Percentiles rank a stretch among this genome's conserved stretches.
These are phyloP conservation scores for Fusarium sp. DNA, from an alignment of 2,329 filamentous ascomycete genomes.

Conservation along the genomic window DNA sequence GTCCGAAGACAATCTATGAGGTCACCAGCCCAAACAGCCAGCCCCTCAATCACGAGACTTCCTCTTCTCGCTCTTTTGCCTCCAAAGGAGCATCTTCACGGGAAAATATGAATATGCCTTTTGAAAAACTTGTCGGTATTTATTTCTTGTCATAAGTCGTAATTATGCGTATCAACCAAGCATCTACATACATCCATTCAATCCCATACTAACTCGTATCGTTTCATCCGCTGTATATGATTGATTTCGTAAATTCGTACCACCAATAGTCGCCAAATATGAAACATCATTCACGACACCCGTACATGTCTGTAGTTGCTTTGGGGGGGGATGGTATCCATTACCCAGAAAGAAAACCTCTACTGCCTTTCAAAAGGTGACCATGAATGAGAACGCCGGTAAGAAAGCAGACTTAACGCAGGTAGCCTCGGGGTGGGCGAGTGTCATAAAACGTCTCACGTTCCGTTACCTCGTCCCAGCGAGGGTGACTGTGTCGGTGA, in stretches of 20 bases:
- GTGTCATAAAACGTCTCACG: conserved; percentile 73
- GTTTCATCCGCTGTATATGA: conserved; percentile 31
- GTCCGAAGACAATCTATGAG: conserved; percentile 22
- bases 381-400: conserved; percentile 28
- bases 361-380: conserved; percentile 8
- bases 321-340: conserved; percentile 8
- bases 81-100: background rate
- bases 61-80: background rate
- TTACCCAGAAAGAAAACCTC: conserved; percentile 16
- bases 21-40: conserved; percentile 16
- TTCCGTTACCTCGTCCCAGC: conserved; percentile 71
- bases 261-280: conserved; percentile 24
- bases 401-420: conserved; percentile 36
- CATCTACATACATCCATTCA: conserved; percentile 35
- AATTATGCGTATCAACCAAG: conserved; percentile 26
- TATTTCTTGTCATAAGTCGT: conserved; percentile 36
- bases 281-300: conserved; percentile 12
- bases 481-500: conserved; percentile 49
- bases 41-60: background rate
- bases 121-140: background rate
- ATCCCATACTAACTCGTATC: background rate
- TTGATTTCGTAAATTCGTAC: conserved; percentile 36
- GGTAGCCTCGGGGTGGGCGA: conserved; percentile 44
- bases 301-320: conserved; percentile 29
- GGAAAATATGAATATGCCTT: background rate